Evolutionary conservation across 495 filamentous ascomycete genomes (phyloP), one percentile per base, ranked within the genome.

Genomic region (Aspergillus diversus): DNA sequence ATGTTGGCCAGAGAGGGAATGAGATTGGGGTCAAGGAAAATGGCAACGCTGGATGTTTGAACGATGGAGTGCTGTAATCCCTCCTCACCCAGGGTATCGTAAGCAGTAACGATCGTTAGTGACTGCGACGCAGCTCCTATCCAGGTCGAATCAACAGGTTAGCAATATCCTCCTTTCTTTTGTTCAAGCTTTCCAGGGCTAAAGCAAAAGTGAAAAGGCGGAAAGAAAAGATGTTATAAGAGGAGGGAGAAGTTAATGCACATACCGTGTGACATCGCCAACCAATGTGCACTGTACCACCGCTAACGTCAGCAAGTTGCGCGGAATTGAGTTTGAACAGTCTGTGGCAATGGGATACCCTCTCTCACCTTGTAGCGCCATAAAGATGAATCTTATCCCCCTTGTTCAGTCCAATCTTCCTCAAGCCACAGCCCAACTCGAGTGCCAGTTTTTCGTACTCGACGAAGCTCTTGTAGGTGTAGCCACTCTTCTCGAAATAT

Each of bases 51-150:
- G 63, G 85, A 81, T 15, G 95, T 97, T 63, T 96, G 93, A 48
- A 89, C 84, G 69, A 99, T 84, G 4, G 94, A 97, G 78, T 99
- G 94, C 74, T 87, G 88, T 68, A 99, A 77, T 35, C 95, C 95
- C 64, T 96, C 92, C 78, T 97, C 92, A 34, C 95, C 95, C 33
- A 99, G 87, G 8, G 94, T 97, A 77, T 99, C 95, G 73, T 99
- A 99, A 4, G 96, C 94, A 33, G 96, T 99, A 42, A 98, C 95
- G 64, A 98, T 94, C 53, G 92, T 86, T 73, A 98, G 84, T 8
- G 92, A 94, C 78, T 99, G 96, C n/a, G 95, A 96, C 47, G 88
- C 82, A 69, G 89, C 88, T 52, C 76, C 75, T 78, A 51, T 54
- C 54, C 16, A 55, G 8, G 37, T 52, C 42, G 35, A 50, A 31